Conservation (phyloP, 805 yeast species). For the Geotrichum ghanense region DNA sequence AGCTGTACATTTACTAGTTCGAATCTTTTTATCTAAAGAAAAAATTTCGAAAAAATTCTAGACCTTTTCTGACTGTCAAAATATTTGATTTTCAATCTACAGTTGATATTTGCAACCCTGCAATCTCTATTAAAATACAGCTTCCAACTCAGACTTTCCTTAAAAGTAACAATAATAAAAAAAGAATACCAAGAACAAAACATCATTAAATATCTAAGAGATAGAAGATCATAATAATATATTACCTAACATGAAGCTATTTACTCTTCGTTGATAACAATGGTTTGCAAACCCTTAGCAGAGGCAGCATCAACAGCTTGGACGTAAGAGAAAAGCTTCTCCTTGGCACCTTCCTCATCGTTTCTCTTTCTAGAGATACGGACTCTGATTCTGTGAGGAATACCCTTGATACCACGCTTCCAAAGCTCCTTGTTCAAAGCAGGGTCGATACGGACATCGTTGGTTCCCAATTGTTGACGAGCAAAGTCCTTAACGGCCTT, state of each 20-base stretch:
- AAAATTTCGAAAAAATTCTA: no score
- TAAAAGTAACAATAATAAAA: no score
- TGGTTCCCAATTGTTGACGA: constrained; percentile 97
- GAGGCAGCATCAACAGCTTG: constrained; percentile 94
- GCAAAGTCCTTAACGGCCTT: constrained; percentile 99
- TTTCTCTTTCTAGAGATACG: constrained; percentile 99
- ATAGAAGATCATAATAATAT: neutral
- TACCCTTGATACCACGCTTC: constrained; percentile 99
- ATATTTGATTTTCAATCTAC: no score
- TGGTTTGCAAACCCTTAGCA: constrained; percentile 96
- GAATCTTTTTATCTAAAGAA: no score
- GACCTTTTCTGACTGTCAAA: no score
- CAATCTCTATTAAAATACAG: no score
- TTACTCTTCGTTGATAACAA: constrained; percentile 68
- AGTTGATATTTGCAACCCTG: no score
- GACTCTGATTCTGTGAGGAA: constrained; percentile 94
- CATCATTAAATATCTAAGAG: no score
- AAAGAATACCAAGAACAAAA: no score
- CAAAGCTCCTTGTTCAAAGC: constrained; percentile 96
- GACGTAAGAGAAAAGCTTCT: constrained; percentile 94
- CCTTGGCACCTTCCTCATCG: constrained; percentile 99
- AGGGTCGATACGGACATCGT: constrained; percentile 98
- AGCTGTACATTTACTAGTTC: no score
- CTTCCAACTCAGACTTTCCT: no score
- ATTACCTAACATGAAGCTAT: constrained; percentile 1